Base-by-base conservation (phyloP, 1,284 basidiomycete genomes). In the Marasmius sp. region DNA sequence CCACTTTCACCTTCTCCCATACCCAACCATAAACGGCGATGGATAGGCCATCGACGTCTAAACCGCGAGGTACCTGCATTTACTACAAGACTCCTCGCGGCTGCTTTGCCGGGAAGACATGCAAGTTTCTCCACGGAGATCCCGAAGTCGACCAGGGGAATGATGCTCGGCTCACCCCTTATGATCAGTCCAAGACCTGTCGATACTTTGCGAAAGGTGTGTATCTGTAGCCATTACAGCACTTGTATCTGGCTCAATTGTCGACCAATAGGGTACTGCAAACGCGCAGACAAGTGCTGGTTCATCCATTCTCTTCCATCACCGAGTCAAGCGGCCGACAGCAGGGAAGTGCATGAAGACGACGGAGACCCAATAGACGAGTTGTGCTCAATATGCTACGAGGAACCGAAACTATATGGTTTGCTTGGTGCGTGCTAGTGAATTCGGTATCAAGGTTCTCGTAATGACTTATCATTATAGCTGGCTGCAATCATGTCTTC, bases 61-160 rank as follows among this genome's bases (percentile, higher is more conserved):
- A 83, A 67, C 70, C 88, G 20, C 80, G 88, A 53, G 88, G 89
- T 1, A 68, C 86, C 51, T 91, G 88, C 74, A 78, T 74, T 51
- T 91, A 87, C 68, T 88, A 88, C 68, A 74, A 76, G 12, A 79
- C 81, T 20, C 69, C 78, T 1, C 77, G 87, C 57, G 90, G 91
- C 12, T 92, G 91, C 72, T 88, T 85, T 62, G 79, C 83, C 14
- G 86, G 85, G 37, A 73, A 82, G 60, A 71, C 71, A 10, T 92
- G 90, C 85, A 92, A 89, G 78, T 92, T 92, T 71, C 77, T 89
- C 14, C 90, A 92, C 60, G 85, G 81, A 37, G 75, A 79, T 61
- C 67, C 71, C 14, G 65, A 68, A 66, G 48, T 49, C 54, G 54
- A 58, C 59, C 43, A 57, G 59, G 64, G 66, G 56, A 51, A 60